Conservation (phyloP, 176 grass and related monocot genomes). For the Bromus sterilis region DNA sequence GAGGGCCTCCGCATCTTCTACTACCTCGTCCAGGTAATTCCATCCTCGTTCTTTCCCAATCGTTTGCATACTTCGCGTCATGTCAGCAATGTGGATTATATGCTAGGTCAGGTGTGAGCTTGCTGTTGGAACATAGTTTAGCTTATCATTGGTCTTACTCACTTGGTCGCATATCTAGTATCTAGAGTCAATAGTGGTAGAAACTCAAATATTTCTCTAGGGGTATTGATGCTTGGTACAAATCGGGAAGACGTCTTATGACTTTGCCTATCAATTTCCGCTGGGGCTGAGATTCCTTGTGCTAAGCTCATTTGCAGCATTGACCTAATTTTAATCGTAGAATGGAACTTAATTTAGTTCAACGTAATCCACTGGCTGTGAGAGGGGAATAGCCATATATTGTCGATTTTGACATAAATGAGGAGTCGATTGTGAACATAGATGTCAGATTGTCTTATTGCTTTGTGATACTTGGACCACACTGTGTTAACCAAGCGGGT, state of each 20-base stretch:
- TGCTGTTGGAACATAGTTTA: neutral
- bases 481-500: neutral
- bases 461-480: neutral
- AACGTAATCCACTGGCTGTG: neutral
- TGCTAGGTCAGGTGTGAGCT: neutral
- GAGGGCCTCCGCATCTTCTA: constrained; percentile 94
- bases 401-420: neutral
- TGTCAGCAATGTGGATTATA: too few relatives aligned
- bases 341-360: neutral
- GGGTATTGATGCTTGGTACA: neutral
- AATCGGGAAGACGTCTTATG: neutral
- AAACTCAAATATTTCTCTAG: neutral
- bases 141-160: neutral
- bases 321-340: neutral
- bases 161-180: neutral
- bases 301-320: neutral
- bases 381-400: neutral
- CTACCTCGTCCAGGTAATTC: constrained; percentile 80
- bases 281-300: neutral
- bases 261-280: neutral
- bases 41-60: neutral
- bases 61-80: neutral
- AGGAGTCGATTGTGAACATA: neutral
- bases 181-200: neutral
- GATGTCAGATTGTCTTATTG: neutral